These are phyloP conservation scores for Yamadazyma diospyri DNA, from an alignment of 1,139 yeast genomes.

Conservation along the genomic window DNA sequence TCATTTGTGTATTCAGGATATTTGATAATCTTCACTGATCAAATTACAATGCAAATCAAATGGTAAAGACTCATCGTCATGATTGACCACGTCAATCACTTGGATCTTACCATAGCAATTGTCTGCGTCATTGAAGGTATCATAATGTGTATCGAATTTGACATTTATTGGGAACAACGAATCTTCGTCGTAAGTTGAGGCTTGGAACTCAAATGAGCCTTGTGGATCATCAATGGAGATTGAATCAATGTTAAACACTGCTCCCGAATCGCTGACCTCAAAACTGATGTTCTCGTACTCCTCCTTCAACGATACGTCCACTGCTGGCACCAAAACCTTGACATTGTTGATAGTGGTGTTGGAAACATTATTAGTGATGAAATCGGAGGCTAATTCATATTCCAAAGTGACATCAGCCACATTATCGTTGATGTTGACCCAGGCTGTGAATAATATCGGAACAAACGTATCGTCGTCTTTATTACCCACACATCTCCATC, in stretches of 20 bases:
- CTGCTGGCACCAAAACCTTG: conserved; percentile 60
- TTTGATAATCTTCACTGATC: conserved; percentile 61
- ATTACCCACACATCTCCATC: conserved; percentile 70
- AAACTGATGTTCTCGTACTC: conserved; percentile 47
- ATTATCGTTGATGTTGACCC: conserved; percentile 67
- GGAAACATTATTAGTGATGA: conserved; percentile 20
- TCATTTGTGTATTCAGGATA: conserved; percentile 19
- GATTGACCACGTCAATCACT: conserved; percentile 40
- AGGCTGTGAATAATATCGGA: conserved; percentile 77
- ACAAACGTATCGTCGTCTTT: conserved; percentile 56
- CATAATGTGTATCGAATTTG: conserved; percentile 37
- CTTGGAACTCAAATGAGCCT: conserved; percentile 78
- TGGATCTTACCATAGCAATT: conserved; percentile 40
- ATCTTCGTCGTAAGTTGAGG: conserved; percentile 65
- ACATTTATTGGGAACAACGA: conserved; percentile 85
- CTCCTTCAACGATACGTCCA: conserved; percentile 52
- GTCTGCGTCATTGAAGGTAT: conserved; percentile 37
- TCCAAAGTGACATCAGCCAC: conserved; percentile 78
- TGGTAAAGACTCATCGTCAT: conserved; percentile 53
- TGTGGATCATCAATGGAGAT: conserved; percentile 49
- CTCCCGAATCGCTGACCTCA: conserved; percentile 58
- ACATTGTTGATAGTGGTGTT: conserved; percentile 53
- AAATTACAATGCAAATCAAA: conserved; percentile 66
- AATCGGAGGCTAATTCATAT: conserved; percentile 60
- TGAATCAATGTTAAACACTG: conserved; percentile 50